Conservation (phyloP, 768 basidiomycete genomes). For the Collybiopsis luxurians region DNA sequence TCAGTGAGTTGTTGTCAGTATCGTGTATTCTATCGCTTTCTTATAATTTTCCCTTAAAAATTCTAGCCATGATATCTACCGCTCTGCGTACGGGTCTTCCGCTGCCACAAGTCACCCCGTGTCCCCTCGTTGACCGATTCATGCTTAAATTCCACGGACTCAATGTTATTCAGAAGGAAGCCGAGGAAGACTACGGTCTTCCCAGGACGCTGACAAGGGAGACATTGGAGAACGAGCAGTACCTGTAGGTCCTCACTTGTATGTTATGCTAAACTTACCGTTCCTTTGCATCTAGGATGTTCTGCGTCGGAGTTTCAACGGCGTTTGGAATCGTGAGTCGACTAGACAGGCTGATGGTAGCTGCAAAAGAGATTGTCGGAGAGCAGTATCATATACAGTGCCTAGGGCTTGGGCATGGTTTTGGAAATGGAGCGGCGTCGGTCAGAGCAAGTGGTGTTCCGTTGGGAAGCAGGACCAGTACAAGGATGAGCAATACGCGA, state of each 20-base stretch:
- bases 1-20: too few relatives aligned
- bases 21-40: too few relatives aligned
- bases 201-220: constrained; percentile 69
- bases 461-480: constrained; percentile 27
- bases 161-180: constrained; percentile 66
- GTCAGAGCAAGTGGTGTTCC: constrained; percentile 23
- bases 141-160: constrained; percentile 51
- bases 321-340: constrained; percentile 67
- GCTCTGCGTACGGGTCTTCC: constrained; percentile 71
- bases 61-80: constrained; percentile 70
- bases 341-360: constrained; percentile 75
- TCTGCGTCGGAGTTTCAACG: constrained; percentile 72
- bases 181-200: constrained; percentile 73
- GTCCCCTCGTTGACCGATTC: constrained; percentile 56
- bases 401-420: constrained; percentile 30
- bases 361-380: constrained; percentile 82
- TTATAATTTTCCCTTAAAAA: not conserved
- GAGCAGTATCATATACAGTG: constrained; percentile 87
- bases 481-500: constrained; percentile 1
- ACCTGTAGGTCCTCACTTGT: constrained; percentile 50
- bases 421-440: constrained; percentile 12
- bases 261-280: not conserved
- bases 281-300: constrained; percentile 40
- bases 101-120: constrained; percentile 85
- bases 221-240: constrained; percentile 75